Evolutionary conservation across 2,329 filamentous ascomycete species (phyloP), one percentile per base, ranked within the genome.

Genomic region (Daldinia eschscholtzii): DNA sequence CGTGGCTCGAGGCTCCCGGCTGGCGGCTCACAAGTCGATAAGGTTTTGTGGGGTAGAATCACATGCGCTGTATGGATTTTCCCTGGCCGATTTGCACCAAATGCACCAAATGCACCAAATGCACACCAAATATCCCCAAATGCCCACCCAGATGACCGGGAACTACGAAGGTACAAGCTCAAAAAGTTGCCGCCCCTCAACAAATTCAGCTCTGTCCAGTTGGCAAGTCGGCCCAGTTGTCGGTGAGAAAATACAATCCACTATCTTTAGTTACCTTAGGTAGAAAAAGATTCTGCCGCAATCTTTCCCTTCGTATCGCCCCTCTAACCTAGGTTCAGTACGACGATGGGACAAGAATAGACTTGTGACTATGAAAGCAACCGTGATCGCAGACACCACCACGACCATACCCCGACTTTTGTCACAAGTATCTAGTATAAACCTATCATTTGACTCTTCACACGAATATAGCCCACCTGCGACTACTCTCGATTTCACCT

Each of bases 241-340:
- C 69, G 69, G 69, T 69, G 69, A 67, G 69, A 69, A 67, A 65
- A n/a, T 41, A 41, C 52, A 61, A 61, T 50, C 59, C 62, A 66
- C 57, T 46, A 60, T 50, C 41, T 58, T 13, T 56, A 55, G 64
- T 53, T 46, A 63, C 56, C 41, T 23, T 23, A 23, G 20, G 20
- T 58, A 20, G 15, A 35, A 41, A 41, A 41, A 33, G 65, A 65
- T 61, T 71, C 53, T 66, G 39, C 59, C 63, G 50, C 63, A 64
- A 52, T 42, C 20, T 44, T 33, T 6, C 30, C 26, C 30, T 41
- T n/a, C 30, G 30, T 46, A 41, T 41, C 33, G 20, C 20, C 28
- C 48, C 28, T 53, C 48, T 10, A n/a, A 33, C 28, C 48, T 55
- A 55, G 53, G 64, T 10, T 35, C 33, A 35, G 33, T 46, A 23